A percentile compares a stretch with the other conserved stretches of the same genome.
phyloP scores from a whole-genome alignment of 345 rosid genomes.

The Brassica nigra region DNA sequence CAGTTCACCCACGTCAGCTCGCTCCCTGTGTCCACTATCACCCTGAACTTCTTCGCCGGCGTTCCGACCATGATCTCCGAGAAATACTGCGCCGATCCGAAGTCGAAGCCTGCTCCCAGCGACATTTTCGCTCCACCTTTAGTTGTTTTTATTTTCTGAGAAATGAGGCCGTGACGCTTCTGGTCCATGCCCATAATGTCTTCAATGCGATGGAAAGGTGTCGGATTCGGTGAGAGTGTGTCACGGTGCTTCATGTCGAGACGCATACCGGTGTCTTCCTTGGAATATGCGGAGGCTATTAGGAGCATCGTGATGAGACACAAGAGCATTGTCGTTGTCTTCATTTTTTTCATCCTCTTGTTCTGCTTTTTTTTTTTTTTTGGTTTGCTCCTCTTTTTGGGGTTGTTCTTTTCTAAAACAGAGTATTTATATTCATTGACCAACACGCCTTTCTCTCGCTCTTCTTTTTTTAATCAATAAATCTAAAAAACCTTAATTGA shows the following conservation, averaged over 20 bases:
- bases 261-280: not conserved
- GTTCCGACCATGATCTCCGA: slow-evolving; percentile 54
- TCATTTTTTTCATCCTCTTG: slow-evolving; percentile 32
- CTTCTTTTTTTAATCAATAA: slow-evolving; percentile 7
- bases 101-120: slow-evolving; percentile 49
- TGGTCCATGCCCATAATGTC: slow-evolving; percentile 47
- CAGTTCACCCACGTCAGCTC: slow-evolving; percentile 66
- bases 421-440: slow-evolving; percentile 31
- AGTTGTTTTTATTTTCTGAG: slow-evolving; percentile 12
- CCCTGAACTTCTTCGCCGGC: slow-evolving; percentile 53
- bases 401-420: slow-evolving; percentile 25
- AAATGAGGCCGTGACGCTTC: slow-evolving; percentile 41
- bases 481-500: not conserved
- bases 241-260: slow-evolving; percentile 27
- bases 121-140: slow-evolving; percentile 41
- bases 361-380: not conserved
- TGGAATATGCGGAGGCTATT: slow-evolving; percentile 19
- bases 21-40: slow-evolving; percentile 63
- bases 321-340: slow-evolving; percentile 7
- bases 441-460: slow-evolving; percentile 13
- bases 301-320: slow-evolving; percentile 20
- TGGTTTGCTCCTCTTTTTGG: slow-evolving; percentile 16
- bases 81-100: slow-evolving; percentile 55
- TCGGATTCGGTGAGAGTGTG: slow-evolving; percentile 4
- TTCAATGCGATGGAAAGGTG: slow-evolving; percentile 20